Percentiles rank a stretch among this genome's conserved stretches.
These are phyloP conservation scores for Cladosporium colombiae DNA, from an alignment of 2,329 filamentous ascomycete species.

Conservation along the genomic window DNA sequence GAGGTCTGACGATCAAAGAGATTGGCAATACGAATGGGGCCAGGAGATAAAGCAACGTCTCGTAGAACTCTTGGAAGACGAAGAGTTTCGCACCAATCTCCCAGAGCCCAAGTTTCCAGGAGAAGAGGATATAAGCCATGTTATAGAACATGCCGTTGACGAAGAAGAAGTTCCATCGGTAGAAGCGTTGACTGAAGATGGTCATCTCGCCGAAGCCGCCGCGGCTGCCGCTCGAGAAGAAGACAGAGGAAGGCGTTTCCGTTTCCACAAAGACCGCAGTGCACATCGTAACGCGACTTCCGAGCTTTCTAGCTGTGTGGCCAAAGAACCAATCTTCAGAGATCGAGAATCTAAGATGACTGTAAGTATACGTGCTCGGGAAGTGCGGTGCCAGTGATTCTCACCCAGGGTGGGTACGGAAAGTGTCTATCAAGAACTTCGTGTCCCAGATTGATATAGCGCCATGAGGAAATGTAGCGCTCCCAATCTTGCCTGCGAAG, in stretches of 20 bases:
- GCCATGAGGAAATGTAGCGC: neutral
- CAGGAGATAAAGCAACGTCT: slow-evolving; percentile 41
- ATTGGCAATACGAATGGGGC: slow-evolving; percentile 51
- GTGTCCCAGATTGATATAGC: slow-evolving; percentile 20
- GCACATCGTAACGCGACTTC: slow-evolving; percentile 42
- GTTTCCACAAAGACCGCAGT: slow-evolving; percentile 54
- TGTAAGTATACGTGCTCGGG: neutral
- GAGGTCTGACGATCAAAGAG: slow-evolving; percentile 45
- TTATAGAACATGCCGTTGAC: slow-evolving; percentile 53
- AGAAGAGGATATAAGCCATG: slow-evolving; percentile 47
- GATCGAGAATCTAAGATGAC: slow-evolving; percentile 41
- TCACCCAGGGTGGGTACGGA: slow-evolving; percentile 43
- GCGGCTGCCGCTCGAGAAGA: slow-evolving; percentile 41
- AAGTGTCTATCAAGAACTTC: slow-evolving; percentile 37
- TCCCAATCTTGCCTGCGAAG: neutral
- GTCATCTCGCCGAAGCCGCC: slow-evolving; percentile 57
- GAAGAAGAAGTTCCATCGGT: slow-evolving; percentile 56
- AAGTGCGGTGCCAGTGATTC: neutral
- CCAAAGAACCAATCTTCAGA: slow-evolving; percentile 58
- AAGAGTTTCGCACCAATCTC: slow-evolving; percentile 54
- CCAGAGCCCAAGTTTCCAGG: slow-evolving; percentile 52
- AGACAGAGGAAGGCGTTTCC: slow-evolving; percentile 49
- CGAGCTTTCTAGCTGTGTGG: slow-evolving; percentile 48
- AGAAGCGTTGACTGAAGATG: slow-evolving; percentile 54
- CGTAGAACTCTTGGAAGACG: slow-evolving; percentile 48